Evolutionary conservation across 2,329 filamentous ascomycete species (phyloP), one percentile per base, ranked within the genome.

Genomic region (Scedosporium minutisporum): DNA sequence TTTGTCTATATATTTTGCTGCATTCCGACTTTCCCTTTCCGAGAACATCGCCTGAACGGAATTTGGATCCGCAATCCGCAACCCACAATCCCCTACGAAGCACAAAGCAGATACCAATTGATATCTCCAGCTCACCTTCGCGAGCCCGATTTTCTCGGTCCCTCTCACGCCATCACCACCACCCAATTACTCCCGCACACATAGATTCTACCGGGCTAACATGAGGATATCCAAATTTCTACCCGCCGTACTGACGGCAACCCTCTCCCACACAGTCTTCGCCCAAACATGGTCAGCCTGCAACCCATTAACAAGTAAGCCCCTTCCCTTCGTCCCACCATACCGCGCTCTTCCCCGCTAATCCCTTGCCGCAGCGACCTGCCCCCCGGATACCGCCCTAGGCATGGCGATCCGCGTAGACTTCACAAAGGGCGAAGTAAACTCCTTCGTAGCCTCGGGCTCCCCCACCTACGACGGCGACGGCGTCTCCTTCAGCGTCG

Each of bases 321-420:
- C 29, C 10, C 21, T 4, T 27, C 23, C 44, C 3, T 4, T 41
- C 41, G 21, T 46, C 48, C 60, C 25, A n/a, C 41, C 27, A 29
- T 53, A 27, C 60, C 29, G 42, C 29, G 58, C 16, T 41, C 59
- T 41, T 23, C 33, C 23, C 58, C n/a, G 46, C 65, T 64, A 59
- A 65, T 25, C 16, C 53, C 29, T 27, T 66, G 63, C 61, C 25
- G 58, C 63, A 79, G 75, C 78, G 77, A 81, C 77, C 64, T 97
- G 93, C 70, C 84, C 89, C 5, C 73, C 90, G 61, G 80, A 97
- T 72, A 85, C 90, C 6, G 93, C 92, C 0, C 83, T 97, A 3
- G 92, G 91, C 63, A 90, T 86, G 78, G 83, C 89, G n/a, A 87
- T 93, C 69, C 82, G 85, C 65, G 87, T 95, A 75, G 91, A 97